phyloP scores from a whole-genome alignment of 2,329 filamentous ascomycete species.

The Colletotrichum chrysophilum region DNA sequence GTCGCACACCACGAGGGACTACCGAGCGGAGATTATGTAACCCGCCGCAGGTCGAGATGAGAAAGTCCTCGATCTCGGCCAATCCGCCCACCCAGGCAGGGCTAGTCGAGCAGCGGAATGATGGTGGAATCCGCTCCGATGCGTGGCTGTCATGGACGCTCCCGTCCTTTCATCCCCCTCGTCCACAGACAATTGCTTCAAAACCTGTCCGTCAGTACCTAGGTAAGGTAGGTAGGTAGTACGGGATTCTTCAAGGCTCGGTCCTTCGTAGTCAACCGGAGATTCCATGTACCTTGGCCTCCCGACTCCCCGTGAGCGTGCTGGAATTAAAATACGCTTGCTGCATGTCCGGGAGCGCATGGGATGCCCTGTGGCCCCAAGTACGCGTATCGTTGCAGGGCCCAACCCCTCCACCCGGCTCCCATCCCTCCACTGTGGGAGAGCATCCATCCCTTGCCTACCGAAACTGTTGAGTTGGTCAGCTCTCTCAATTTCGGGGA shows the following conservation, averaged over 20 bases:
- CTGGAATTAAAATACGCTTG: background rate
- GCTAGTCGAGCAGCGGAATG: background rate
- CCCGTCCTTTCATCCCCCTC: background rate
- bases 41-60: background rate
- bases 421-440: background rate
- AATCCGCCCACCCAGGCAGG: background rate
- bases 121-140: background rate
- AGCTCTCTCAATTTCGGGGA: background rate
- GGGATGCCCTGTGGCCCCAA: background rate
- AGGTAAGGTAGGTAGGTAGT: too few relatives aligned
- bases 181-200: background rate
- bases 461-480: conserved; percentile 12
- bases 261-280: background rate
- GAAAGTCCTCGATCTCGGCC: background rate
- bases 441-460: background rate
- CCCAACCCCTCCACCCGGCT: background rate
- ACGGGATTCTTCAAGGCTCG: background rate
- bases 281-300: background rate
- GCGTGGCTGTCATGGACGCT: background rate
- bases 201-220: background rate
- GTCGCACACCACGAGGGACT: too few relatives aligned
- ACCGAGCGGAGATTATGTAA: background rate
- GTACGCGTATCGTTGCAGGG: background rate
- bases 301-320: background rate
- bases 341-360: background rate